phyloP scores from a whole-genome alignment of 2,329 filamentous ascomycete species.

The Blastomyces percursus region DNA sequence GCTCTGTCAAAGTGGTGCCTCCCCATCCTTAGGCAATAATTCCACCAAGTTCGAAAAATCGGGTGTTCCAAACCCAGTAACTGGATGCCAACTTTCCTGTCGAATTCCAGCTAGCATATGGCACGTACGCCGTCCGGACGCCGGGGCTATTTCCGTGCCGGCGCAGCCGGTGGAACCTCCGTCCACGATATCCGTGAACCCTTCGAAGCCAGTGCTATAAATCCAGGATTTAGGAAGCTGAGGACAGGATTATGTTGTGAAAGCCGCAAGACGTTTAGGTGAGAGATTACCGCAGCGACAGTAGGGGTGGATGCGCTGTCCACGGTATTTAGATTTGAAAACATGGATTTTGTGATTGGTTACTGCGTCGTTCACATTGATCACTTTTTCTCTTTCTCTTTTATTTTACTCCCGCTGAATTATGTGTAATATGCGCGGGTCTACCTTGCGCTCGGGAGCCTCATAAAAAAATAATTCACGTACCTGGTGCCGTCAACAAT shows the following conservation, averaged over 20 bases:
- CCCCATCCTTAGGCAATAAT: slow-evolving; percentile 7
- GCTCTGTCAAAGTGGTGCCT: background rate
- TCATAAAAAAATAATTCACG: background rate
- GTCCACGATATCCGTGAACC: slow-evolving; percentile 39
- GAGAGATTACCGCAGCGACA: slow-evolving; percentile 51
- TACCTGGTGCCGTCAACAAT: slow-evolving; percentile 38
- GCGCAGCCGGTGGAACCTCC: slow-evolving; percentile 39
- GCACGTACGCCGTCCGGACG: slow-evolving; percentile 26
- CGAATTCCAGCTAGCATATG: slow-evolving; percentile 42
- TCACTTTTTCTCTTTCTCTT: background rate
- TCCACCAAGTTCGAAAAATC: slow-evolving; percentile 16
- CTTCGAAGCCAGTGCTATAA: slow-evolving; percentile 35
- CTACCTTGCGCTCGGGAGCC: background rate
- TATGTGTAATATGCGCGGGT: background rate
- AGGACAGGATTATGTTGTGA: slow-evolving; percentile 42
- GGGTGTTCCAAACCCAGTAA: slow-evolving; percentile 34
- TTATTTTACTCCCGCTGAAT: too few species aligned
- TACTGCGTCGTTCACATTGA: background rate
- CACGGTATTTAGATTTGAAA: background rate
- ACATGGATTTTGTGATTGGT: background rate
- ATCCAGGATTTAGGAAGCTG: slow-evolving; percentile 54
- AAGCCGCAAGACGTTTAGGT: slow-evolving; percentile 54
- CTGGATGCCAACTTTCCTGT: slow-evolving; percentile 41
- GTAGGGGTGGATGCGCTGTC: slow-evolving; percentile 50
- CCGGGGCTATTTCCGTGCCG: slow-evolving; percentile 17